Percentiles rank a stretch among this genome's conserved stretches.
Conservation (phyloP, 306 rosid genomes). For the Vicia sativa region DNA sequence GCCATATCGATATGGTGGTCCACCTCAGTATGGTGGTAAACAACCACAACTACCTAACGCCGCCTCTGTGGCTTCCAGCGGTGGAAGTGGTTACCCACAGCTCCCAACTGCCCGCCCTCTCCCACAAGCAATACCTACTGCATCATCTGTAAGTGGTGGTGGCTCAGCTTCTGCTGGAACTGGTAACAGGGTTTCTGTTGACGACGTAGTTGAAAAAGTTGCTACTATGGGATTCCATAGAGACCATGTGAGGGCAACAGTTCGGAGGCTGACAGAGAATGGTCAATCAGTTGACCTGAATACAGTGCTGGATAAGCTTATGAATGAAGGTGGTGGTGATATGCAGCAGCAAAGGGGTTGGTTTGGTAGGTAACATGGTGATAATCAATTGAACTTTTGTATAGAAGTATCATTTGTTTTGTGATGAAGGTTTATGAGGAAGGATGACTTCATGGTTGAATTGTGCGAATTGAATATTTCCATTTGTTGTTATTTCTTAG, state of each 20-base stretch:
- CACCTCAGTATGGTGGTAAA: constrained; percentile 64
- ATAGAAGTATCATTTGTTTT: constrained; percentile 49
- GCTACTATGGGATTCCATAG: constrained; percentile 85
- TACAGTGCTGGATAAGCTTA: constrained; percentile 84
- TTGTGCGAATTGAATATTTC: constrained; percentile 36
- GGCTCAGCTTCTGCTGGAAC: constrained; percentile 64
- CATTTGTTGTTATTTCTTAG: constrained; percentile 30
- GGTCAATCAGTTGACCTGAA: constrained; percentile 89
- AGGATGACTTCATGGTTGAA: constrained; percentile 28
- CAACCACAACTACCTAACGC: constrained; percentile 56
- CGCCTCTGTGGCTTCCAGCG: constrained; percentile 50
- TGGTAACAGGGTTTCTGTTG: constrained; percentile 70
- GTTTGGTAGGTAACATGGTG: constrained; percentile 66
- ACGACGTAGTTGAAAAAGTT: constrained; percentile 82
- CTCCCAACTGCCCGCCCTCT: constrained; percentile 77
- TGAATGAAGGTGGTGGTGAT: constrained; percentile 63
- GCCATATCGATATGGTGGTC: constrained; percentile 65
- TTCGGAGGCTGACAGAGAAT: constrained; percentile 80
- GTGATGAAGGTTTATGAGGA: constrained; percentile 36
- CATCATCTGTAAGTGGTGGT: constrained; percentile 59
- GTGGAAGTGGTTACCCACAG: constrained; percentile 82
- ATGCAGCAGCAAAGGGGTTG: constrained; percentile 72
- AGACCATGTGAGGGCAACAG: constrained; percentile 82
- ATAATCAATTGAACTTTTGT: constrained; percentile 40
- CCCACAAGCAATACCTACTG: constrained; percentile 75